A percentile compares a stretch with the other conserved stretches of the same genome.
Evolutionary conservation across 1,139 yeast genomes (phyloP).

Genomic region (Debaryomycetaceae sp.): DNA sequence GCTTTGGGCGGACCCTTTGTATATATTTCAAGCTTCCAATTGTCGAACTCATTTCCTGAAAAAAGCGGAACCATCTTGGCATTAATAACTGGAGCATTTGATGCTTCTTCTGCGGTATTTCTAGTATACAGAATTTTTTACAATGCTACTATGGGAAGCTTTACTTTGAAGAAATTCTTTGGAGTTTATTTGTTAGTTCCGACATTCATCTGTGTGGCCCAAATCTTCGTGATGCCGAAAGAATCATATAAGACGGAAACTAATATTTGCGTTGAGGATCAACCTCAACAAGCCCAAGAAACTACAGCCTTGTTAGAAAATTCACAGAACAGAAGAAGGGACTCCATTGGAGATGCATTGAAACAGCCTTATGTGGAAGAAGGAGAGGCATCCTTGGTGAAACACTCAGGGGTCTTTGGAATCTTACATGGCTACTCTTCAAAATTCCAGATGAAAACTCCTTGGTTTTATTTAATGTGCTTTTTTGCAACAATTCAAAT

Average conservation of each 20-base stretch:
- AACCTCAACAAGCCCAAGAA: slow-evolving; percentile 14
- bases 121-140: slow-evolving; percentile 35
- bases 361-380: slow-evolving; percentile 43
- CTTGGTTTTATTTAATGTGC: slow-evolving; percentile 43
- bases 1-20: slow-evolving; percentile 49
- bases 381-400: slow-evolving; percentile 33
- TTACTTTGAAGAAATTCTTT: slow-evolving; percentile 34
- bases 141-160: slow-evolving; percentile 21
- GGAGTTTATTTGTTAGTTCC: slow-evolving; percentile 38
- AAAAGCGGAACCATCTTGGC: slow-evolving; percentile 42
- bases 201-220: slow-evolving; percentile 35
- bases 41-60: slow-evolving; percentile 43
- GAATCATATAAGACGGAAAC: slow-evolving; percentile 38
- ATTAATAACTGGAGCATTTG: slow-evolving; percentile 45
- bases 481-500: slow-evolving; percentile 39
- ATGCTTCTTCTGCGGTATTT: slow-evolving; percentile 46
- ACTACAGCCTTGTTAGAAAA: slow-evolving; percentile 18
- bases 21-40: slow-evolving; percentile 43
- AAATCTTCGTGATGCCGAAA: slow-evolving; percentile 39
- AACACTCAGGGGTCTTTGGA: slow-evolving; percentile 40
- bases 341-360: slow-evolving; percentile 45
- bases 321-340: slow-evolving; percentile 24
- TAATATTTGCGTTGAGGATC: slow-evolving; percentile 25
- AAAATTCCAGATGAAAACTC: slow-evolving; percentile 36
- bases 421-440: slow-evolving; percentile 44